Conservation (phyloP, 345 rosid genomes). For the Linum tenue region DNA sequence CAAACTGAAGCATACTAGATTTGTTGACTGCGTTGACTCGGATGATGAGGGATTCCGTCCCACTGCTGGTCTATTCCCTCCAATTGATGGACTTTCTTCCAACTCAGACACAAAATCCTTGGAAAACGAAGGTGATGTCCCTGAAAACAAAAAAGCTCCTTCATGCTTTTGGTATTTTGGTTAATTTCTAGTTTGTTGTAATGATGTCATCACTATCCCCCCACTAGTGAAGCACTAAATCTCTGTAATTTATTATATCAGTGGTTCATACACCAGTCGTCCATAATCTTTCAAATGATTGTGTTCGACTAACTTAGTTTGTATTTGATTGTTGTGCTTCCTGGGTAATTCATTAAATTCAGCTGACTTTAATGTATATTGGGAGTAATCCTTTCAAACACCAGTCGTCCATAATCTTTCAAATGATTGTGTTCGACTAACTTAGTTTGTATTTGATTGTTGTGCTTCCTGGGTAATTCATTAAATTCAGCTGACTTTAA, state of each 20-base stretch:
- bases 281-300: no score
- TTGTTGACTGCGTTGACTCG: slow-evolving; percentile 37
- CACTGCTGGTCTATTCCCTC: slow-evolving; percentile 40
- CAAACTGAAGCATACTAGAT: slow-evolving; percentile 32
- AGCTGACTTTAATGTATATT: slow-evolving; percentile 1
- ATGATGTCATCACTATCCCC: no score
- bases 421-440: background rate
- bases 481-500: background rate
- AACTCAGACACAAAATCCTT: slow-evolving; percentile 41
- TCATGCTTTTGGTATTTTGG: background rate
- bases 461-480: no score
- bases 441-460: background rate
- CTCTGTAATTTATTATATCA: no score
- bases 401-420: no score
- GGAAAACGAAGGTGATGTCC: slow-evolving; percentile 43
- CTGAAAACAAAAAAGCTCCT: background rate
- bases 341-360: no score
- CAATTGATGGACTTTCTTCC: slow-evolving; percentile 44
- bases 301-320: background rate
- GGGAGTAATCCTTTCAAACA: no score
- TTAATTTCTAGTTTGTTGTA: no score
- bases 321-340: background rate
- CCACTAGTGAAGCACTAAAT: no score
- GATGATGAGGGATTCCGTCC: slow-evolving; percentile 54
- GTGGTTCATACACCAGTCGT: no score